phyloP scores from a whole-genome alignment of 352 stramenopile genomes.

The Pythium volutum region DNA sequence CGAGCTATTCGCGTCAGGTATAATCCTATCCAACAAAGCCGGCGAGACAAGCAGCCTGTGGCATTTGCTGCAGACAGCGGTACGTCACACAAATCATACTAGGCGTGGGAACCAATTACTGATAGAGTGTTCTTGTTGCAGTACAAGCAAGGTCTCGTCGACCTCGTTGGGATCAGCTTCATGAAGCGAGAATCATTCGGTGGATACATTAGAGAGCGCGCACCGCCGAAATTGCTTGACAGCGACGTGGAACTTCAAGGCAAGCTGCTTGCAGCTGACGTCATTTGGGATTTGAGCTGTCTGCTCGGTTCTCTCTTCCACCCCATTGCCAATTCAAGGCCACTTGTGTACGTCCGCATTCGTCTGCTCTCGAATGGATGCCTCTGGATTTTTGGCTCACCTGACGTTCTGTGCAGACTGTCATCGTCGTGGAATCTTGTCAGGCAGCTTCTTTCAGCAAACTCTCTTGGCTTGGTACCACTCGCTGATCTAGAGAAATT shows the following conservation, averaged over 20 bases:
- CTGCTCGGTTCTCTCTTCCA: conserved; percentile 7
- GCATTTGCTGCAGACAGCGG: conserved; percentile 50
- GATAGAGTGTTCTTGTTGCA: background rate
- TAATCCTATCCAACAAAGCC: conserved; percentile 15
- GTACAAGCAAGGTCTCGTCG: conserved; percentile 23
- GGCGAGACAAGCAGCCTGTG: conserved; percentile 39
- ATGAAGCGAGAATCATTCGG: conserved; percentile 10
- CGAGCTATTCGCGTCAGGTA: conserved; percentile 27
- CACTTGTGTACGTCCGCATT: conserved; percentile 2
- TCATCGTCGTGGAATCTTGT: conserved; percentile 13
- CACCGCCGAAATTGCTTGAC: conserved; percentile 1
- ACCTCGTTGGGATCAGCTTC: conserved; percentile 12
- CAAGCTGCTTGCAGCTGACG: conserved; percentile 18
- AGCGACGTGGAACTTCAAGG: conserved; percentile 18
- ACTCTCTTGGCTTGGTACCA: conserved; percentile 1
- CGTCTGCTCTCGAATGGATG: background rate
- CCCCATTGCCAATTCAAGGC: background rate
- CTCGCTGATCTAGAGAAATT: background rate
- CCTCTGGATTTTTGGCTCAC: background rate
- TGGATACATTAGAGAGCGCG: conserved; percentile 23
- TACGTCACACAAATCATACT: conserved; percentile 13
- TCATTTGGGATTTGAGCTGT: conserved; percentile 20
- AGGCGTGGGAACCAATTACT: background rate
- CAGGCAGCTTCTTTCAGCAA: conserved; percentile 11
- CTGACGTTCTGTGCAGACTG: background rate